Conservation (phyloP, 148 eudicot genomes). For the Hydrangea macrophylla region DNA sequence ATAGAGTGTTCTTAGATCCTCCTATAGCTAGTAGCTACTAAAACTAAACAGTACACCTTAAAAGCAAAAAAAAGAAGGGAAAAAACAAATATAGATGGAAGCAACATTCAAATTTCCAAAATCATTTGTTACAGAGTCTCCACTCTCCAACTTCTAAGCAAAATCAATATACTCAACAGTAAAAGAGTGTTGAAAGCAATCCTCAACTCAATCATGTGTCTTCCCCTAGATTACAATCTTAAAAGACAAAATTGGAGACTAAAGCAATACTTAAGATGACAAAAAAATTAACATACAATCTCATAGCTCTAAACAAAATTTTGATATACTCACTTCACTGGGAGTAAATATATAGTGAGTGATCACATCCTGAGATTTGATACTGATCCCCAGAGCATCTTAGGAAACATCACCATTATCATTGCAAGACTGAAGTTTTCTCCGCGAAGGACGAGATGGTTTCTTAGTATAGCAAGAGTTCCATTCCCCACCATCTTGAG, state of each 20-base stretch:
- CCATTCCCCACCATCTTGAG: conserved; percentile 97
- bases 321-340: background rate
- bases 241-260: background rate
- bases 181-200: background rate
- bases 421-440: conserved; percentile 29
- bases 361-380: background rate
- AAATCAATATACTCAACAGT: background rate
- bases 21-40: too few relatives aligned
- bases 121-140: background rate
- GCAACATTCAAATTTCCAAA: background rate
- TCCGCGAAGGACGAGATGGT: conserved; percentile 39
- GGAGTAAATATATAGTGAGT: background rate
- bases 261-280: background rate
- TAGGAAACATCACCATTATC: conserved; percentile 28
- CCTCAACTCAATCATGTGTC: background rate
- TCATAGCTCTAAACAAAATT: background rate
- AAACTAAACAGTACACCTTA: too few relatives aligned
- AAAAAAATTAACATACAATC: background rate
- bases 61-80: background rate
- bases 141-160: too few relatives aligned
- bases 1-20: too few relatives aligned
- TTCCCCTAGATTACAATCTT: background rate
- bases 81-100: too few relatives aligned
- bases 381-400: background rate
- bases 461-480: conserved; percentile 76